Base-by-base conservation (phyloP, 495 filamentous ascomycete species). In the Lindgomyces ingoldianus region DNA sequence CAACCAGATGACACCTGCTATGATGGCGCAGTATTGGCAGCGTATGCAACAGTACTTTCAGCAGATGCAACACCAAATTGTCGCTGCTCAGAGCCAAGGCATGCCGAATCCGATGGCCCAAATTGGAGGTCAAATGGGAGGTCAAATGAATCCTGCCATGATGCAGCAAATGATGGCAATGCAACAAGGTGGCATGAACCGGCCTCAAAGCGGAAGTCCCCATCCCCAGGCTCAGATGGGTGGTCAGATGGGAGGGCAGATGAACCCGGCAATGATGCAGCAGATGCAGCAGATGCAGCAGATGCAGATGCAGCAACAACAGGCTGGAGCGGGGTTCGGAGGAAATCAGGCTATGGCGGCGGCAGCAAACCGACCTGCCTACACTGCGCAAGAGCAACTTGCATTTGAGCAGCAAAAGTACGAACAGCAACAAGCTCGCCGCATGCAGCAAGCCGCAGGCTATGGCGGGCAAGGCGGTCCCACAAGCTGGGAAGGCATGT, bases 11-110 rank as follows among this genome's bases (percentile, higher is more conserved):
- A 92, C 89, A 9, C 94, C 94, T 0, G 91, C 95, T 71, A 85
- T 96, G 83, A 96, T 98, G 92, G 94, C 94, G 1, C 91, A 96
- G 76, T 96, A 96, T 77, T 91, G 93, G 85, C 90, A 95, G 72
- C 86, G 92, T 24, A 96, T 98, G 91, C 95, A 98, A 74, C 89
- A 95, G 73, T 96, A 96, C 74, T 91, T 98, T 74, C 80, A 84
- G 26, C 85, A 95, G 81, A 95, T 97, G 91, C 93, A 96, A 76
- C 90, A 94, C 74, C 78, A 85, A 64, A 84, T 87, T 80, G 79
- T 77, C 9, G 79, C 80, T 11, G 64, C 65, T 42, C 78, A 81
- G 52, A 78, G 76, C 29, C 72, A 75, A 53, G 54, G 54, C 22
- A 45, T 47, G 41, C 3, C 22, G n/a, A 47, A 30, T n/a, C 77